These are phyloP conservation scores for Phoma sp. DNA, from an alignment of 2,329 filamentous ascomycete genomes.

Conservation along the genomic window DNA sequence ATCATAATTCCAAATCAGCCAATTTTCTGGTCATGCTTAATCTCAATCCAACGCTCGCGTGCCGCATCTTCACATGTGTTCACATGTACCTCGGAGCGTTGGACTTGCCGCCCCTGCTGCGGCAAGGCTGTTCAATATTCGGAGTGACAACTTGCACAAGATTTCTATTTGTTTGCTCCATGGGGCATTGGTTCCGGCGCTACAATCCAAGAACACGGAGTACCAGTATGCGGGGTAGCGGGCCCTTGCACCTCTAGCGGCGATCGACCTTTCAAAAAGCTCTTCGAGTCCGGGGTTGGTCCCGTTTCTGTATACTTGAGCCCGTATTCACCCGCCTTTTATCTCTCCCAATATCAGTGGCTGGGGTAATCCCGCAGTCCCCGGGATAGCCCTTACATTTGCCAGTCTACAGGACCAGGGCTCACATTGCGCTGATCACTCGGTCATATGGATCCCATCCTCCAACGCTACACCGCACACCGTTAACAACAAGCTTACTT, in stretches of 20 bases:
- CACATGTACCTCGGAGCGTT: slow-evolving; percentile 2
- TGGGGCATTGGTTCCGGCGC: slow-evolving; percentile 4
- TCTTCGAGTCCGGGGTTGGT: slow-evolving; percentile 4
- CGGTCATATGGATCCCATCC: not conserved
- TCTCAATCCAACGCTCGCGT: not conserved
- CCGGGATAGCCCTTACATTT: not conserved
- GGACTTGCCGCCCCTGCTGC: not conserved
- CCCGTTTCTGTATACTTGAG: slow-evolving; percentile 1
- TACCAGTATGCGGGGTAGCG: slow-evolving; percentile 15
- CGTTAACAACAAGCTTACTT: not conserved
- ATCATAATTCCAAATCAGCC: not conserved
- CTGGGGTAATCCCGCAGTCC: not conserved
- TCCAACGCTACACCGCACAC: not conserved
- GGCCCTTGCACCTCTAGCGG: slow-evolving; percentile 11
- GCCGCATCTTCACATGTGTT: slow-evolving; percentile 10
- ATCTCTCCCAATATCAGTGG: not conserved
- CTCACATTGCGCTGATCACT: slow-evolving; percentile 15
- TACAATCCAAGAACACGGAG: slow-evolving; percentile 4
- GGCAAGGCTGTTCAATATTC: not conserved
- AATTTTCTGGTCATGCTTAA: not conserved
- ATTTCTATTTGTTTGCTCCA: slow-evolving; percentile 9
- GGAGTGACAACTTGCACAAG: slow-evolving; percentile 7
- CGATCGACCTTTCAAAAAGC: not conserved
- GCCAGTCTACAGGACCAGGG: not conserved
- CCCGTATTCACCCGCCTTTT: not conserved